Evolutionary conservation across 768 basidiomycete genomes (phyloP), one percentile per base, ranked within the genome.

Genomic region (Psilocybe subaeruginosa): DNA sequence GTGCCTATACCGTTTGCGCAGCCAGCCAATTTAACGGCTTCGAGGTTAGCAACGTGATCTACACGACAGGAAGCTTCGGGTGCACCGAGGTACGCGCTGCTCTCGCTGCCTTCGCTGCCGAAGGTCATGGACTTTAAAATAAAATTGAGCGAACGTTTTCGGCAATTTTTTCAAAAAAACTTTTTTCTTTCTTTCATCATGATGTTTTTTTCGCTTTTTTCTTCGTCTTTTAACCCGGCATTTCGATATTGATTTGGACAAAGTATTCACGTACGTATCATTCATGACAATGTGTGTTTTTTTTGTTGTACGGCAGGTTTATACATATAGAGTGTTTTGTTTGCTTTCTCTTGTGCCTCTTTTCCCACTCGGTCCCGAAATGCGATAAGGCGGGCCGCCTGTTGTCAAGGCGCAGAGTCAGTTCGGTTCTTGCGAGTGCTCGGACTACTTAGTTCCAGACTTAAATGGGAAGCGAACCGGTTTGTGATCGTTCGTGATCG

Each of bases 1-100:
- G 97, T 31, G 97, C 97, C 33, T 99, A 99, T 78, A 99, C 97
- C n/a, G 79, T 95, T 61, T 97, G 95, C 71, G 97, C 97, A 0
- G 95, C 97, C 56, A 95, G 92, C 76, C 90, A 89, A 77, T 98
- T 98, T 81, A 97, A 72, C 35, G 70, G 70, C 56, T 96, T 96
- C 69, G 85, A 92, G 69, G 73, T 89, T 50, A 91, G 90, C 77
- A 85, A 85, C 41, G 89, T 95, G 61, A 75, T 89, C 30, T 97
- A 95, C 72, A 94, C 92, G 41, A 79, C 83, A 59, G 90, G 92
- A 53, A 85, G 78, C 27, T 72, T 74, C 23, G 63, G 63, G 19
- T 54, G 59, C 27, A 43, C 46, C 19, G 66, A 69, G 62, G 85
- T 87, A n/a, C 76, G 84, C 62, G 72, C 72, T 49, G 78, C 78